Base-by-base conservation (phyloP, 2,329 filamentous ascomycete genomes). In the Fusarium beomiforme region DNA sequence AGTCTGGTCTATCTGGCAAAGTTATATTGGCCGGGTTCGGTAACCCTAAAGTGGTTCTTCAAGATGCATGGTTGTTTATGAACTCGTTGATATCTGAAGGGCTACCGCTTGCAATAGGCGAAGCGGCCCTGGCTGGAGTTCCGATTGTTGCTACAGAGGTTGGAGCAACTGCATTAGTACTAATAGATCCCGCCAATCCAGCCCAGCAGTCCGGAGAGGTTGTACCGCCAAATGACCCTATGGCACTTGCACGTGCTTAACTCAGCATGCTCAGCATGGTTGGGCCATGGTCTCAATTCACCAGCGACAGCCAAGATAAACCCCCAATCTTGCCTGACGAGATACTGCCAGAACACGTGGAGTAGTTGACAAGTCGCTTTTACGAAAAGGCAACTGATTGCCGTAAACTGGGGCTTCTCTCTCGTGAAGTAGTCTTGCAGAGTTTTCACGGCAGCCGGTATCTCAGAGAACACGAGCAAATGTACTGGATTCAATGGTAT, bases 401-500 rank as follows among this genome's bases (percentile, higher is more conserved):
- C 4, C 59, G 70, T 14, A 62, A 70, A n/a, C 43, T 72, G 6
- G 69, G 70, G 6, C 26, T 64, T 29, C 44, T 72, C 17, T 72
- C 70, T 8, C 69, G 69, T 2, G 44, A 72, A 23, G 65, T 64
- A 9, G 70, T 72, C 3, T 51, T 72, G 5, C 53, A 70, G 41
- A 72, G 70, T 34, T 72, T 72, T 31, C 70, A 72, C 47, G 70
- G 69, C 2, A 71, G 55, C 34, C 66, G 69, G 6, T 72, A 72
- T 50, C 54, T 72, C 1, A 58, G 70, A 8, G 70, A 73, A 16
- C 70, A 73, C 34, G 66, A 73, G 36, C 70, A 72, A 29, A 72
- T 73, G 69, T 72, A 72, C 43, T 73, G 70, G 70, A 57, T 72
- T 9, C 70, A 72, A 26, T 73, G 69, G 69, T 64, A 72, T n/a